These are phyloP conservation scores for Ormosia semicastrata DNA, from an alignment of 306 rosid species.

Conservation along the genomic window DNA sequence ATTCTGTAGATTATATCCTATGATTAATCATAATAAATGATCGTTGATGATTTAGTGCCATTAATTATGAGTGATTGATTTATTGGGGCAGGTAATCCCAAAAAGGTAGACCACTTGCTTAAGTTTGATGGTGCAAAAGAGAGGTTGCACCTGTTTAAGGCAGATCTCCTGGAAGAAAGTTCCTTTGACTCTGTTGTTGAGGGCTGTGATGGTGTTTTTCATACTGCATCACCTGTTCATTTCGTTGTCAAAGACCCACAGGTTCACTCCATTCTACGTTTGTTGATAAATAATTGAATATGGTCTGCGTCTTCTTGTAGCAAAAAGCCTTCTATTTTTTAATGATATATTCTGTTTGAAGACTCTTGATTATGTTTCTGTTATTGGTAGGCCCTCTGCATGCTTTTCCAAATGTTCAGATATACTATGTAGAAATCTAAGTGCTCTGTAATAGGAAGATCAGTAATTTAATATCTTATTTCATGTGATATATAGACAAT, in stretches of 20 bases:
- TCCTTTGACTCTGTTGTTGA: slow-evolving; percentile 42
- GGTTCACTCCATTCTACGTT: slow-evolving; percentile 18
- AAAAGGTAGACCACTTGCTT: slow-evolving; percentile 38
- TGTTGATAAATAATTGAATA: neutral
- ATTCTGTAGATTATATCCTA: too few species aligned
- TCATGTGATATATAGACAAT: neutral
- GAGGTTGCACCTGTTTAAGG: slow-evolving; percentile 43
- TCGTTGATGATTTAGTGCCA: neutral
- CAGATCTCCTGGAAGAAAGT: slow-evolving; percentile 47
- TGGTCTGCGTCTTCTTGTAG: neutral
- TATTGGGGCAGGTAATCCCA: slow-evolving; percentile 28
- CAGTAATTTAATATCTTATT: neutral
- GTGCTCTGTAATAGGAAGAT: neutral
- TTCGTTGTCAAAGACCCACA: slow-evolving; percentile 30
- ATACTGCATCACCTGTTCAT: slow-evolving; percentile 45
- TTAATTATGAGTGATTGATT: neutral
- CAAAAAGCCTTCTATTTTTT: too few species aligned
- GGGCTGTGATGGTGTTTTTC: slow-evolving; percentile 53
- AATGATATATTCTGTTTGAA: too few species aligned
- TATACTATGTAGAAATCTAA: neutral
- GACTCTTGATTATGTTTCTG: neutral
- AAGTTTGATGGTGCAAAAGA: slow-evolving; percentile 55
- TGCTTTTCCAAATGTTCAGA: neutral
- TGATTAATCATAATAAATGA: neutral
- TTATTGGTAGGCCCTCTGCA: neutral